Evolutionary conservation across 164 flowering plant species (phyloP).

Genomic region (Annona cherimola): DNA sequence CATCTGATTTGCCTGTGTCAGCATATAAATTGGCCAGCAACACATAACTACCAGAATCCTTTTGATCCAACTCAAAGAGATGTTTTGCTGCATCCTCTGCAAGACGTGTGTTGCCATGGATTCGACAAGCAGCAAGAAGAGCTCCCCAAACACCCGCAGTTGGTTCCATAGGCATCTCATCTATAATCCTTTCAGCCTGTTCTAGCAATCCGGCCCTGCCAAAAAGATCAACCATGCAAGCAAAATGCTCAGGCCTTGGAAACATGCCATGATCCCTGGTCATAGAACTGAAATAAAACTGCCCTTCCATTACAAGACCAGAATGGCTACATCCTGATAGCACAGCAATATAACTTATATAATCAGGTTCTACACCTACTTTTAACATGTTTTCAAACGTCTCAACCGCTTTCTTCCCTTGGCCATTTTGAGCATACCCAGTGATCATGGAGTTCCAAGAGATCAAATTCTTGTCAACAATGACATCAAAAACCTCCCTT

Average conservation of each 20-base stretch:
- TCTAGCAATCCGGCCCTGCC: conserved; percentile 44
- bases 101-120: conserved; percentile 23
- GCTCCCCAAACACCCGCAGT: conserved; percentile 45
- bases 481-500: conserved; percentile 25
- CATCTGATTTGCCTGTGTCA: conserved; percentile 17
- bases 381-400: conserved; percentile 34
- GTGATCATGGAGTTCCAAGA: conserved; percentile 57
- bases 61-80: conserved; percentile 29
- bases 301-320: conserved; percentile 35
- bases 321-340: conserved; percentile 49
- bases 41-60: conserved; percentile 40
- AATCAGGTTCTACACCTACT: conserved; percentile 31
- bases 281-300: conserved; percentile 36
- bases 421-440: conserved; percentile 48
- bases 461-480: conserved; percentile 30
- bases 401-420: conserved; percentile 33
- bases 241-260: conserved; percentile 33
- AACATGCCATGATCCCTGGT: conserved; percentile 26
- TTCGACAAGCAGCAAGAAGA: conserved; percentile 43
- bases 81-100: conserved; percentile 38
- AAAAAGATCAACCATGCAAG: conserved; percentile 51
- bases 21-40: conserved; percentile 29
- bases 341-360: conserved; percentile 37
- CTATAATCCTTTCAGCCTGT: conserved; percentile 36
- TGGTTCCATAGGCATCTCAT: conserved; percentile 36